Evolutionary conservation across 164 flowering plant species (phyloP), one percentile per base, ranked within the genome.

Genomic region (Piper betle): DNA sequence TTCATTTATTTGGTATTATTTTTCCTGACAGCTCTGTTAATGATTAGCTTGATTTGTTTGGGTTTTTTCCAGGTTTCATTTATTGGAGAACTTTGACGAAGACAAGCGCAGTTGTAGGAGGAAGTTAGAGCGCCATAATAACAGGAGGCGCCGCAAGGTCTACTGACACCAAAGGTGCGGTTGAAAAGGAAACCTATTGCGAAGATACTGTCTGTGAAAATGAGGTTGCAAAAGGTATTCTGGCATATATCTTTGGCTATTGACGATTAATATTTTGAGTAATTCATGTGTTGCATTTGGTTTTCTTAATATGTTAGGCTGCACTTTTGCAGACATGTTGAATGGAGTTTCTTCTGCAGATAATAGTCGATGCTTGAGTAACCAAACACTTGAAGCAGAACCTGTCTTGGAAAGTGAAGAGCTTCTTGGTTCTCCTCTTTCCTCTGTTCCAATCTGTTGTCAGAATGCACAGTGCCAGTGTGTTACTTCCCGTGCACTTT

Each of bases 61-160:
- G 6, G 1, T 41, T 5, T 12, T 41, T 75, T 64, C 33, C 79
- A 93, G 98, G 86, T 93, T 93, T 76, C 98, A 93, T 63, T 50
- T 82, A 54, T 75, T 93, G 68, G 72, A 91, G 52, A 92, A 93
- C 78, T 93, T 93, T 74, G 98, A 93, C 64, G 96, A 90, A 75
- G 98, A 83, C 39, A 90, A 90, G 71, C 84, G 98, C 39, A 93
- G 98, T 71, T 93, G 98, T 73, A 76, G 98, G 69, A 84, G 97
- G 64, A 93, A 93, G 69, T 70, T 93, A 71, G 94, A 93, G 72
- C 81, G 80, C 37, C 98, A 93, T 66, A 93, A 93, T 68, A 81
- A 79, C 39, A 84, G 97, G 62, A 77, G 98, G 66, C 72, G 96
- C 59, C 85, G 96, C n/a, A 73, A 93, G 90, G 67, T 63, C 82